These are phyloP conservation scores for Pseudogymnoascus sp. DNA, from an alignment of 2,329 filamentous ascomycete species.

Conservation along the genomic window DNA sequence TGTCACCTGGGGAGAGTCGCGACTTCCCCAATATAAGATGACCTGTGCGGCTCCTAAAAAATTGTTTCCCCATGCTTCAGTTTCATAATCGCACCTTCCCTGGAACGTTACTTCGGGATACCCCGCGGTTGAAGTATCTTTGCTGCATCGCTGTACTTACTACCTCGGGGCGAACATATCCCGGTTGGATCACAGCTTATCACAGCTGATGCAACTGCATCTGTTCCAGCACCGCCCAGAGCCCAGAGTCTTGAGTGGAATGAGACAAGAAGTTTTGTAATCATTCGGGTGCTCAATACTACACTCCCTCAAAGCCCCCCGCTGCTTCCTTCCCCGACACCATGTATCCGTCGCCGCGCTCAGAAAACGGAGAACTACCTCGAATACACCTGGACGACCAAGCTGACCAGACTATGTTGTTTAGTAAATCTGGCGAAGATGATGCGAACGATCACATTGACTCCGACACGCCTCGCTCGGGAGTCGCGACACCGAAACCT, in stretches of 20 bases:
- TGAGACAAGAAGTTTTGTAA: slow-evolving; percentile 5
- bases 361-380: neutral
- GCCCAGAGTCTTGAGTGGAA: neutral
- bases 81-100: slow-evolving; percentile 2
- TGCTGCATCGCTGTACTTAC: neutral
- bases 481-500: slow-evolving; percentile 85
- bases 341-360: neutral
- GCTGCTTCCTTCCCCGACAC: neutral
- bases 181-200: slow-evolving; percentile 3
- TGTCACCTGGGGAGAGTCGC: neutral
- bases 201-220: neutral
- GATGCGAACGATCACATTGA: slow-evolving; percentile 70
- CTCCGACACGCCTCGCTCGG: slow-evolving; percentile 79
- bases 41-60: slow-evolving; percentile 1
- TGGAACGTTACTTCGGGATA: slow-evolving; percentile 2
- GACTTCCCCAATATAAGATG: neutral
- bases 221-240: neutral
- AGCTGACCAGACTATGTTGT: neutral
- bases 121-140: slow-evolving; percentile 1
- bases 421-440: slow-evolving; percentile 43
- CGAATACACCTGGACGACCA: neutral
- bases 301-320: neutral
- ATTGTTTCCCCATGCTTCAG: slow-evolving; percentile 3
- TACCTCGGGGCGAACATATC: slow-evolving; percentile 4
- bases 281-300: neutral